Evolutionary conservation across 2,329 filamentous ascomycete species (phyloP), one percentile per base, ranked within the genome.

Genomic region (Juglanconis sp.): DNA sequence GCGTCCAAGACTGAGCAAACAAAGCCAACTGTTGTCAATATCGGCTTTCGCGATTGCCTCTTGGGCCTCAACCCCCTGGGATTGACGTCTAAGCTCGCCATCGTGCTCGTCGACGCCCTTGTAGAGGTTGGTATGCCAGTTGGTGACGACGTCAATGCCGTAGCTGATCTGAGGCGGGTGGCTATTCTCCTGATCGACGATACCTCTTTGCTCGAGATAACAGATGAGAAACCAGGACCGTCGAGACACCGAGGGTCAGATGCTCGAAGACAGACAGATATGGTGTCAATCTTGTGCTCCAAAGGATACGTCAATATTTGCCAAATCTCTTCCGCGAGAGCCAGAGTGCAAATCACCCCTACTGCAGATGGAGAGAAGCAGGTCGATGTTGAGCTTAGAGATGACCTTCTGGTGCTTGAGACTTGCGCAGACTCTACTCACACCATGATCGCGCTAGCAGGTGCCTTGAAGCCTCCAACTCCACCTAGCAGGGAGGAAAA

Each of bases 361-460:
- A 78, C 82, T 46, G 77, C 78, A 1, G 82, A 87, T 40, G 84
- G 81, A 0, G 81, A 86, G 35, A 89, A 87, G 64, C 83, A 86
- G 46, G 74, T 97, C 13, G 88, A 95, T 66, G 81, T 97, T 1
- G 91, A 96, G 64, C 77, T 98, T 51, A 86, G 86, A 63, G 93
- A 96, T 68, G 89, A 96, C 65, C 81, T 99, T 1, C 80, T 99
- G 56, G 88, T 99, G 38, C 77, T 99, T 6, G 95, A 99, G 73
- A 96, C 93, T 1, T 99, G 96, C 69, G 95, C 95, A 35, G 95
- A 99, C 74, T 99, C 95, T 1, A 98, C 92, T 0, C 92, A 97
- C 72, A 99, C 95, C 0, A 81, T 99, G 13, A 88, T 96, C 56
- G 82, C 84, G 2, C 82, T 96, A 47, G 76, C 93, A 15, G 91